Evolutionary conservation across 495 filamentous ascomycete genomes (phyloP).

Genomic region (Aspergillus taichungensis): DNA sequence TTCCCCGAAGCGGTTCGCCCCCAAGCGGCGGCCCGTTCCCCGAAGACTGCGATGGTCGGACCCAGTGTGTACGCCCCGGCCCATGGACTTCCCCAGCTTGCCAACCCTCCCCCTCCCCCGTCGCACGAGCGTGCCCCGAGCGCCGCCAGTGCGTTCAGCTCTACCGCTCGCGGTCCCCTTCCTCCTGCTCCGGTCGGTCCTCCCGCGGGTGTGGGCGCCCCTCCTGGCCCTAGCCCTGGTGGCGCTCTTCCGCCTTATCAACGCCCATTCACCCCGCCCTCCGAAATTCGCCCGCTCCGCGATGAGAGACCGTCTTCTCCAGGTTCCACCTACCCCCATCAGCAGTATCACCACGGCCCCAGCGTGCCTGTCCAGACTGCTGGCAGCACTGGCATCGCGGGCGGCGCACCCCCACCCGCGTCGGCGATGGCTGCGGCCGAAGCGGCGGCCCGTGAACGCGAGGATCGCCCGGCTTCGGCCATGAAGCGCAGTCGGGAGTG

Average conservation of each 20-base stretch:
- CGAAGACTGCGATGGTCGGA: slow-evolving; percentile 47
- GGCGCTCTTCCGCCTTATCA: slow-evolving; percentile 47
- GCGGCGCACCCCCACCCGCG: slow-evolving; percentile 64
- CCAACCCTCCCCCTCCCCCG: slow-evolving; percentile 37
- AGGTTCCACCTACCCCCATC: slow-evolving; percentile 70
- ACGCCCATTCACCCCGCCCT: slow-evolving; percentile 62
- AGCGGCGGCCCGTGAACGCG: slow-evolving; percentile 71
- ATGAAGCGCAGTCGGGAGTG: slow-evolving; percentile 85
- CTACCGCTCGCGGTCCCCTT: slow-evolving; percentile 23
- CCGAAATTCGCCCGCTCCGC: slow-evolving; percentile 77
- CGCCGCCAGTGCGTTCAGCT: slow-evolving; percentile 40
- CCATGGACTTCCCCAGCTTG: slow-evolving; percentile 53
- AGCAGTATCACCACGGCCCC: slow-evolving; percentile 64
- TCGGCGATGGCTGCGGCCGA: slow-evolving; percentile 66
- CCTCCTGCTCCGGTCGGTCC: slow-evolving; percentile 36
- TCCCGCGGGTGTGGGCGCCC: slow-evolving; percentile 47
- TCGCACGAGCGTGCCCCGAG: slow-evolving; percentile 46
- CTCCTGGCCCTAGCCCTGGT: slow-evolving; percentile 37
- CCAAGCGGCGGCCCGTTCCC: slow-evolving; percentile 51
- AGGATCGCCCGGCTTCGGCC: slow-evolving; percentile 68
- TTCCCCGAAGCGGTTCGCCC: slow-evolving; percentile 67
- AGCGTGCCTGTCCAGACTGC: slow-evolving; percentile 52
- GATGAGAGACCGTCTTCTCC: slow-evolving; percentile 82
- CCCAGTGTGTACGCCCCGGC: slow-evolving; percentile 54
- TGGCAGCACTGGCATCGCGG: slow-evolving; percentile 67